Conservation (phyloP, 2,329 filamentous ascomycete genomes). For the Penicillium rolfsii region DNA sequence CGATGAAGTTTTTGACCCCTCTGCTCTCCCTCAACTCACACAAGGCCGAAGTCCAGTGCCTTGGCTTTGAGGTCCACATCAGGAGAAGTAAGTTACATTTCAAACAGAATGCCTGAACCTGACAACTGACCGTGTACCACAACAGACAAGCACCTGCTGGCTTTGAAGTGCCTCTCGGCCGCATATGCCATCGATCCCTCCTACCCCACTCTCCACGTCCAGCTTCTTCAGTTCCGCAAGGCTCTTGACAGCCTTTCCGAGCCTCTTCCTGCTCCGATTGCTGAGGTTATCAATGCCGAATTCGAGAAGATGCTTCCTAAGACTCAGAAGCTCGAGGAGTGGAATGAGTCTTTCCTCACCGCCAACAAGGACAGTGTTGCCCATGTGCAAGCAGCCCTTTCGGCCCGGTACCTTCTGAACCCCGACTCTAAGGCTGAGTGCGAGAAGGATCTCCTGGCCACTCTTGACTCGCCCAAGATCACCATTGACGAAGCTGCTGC, state of each 20-base stretch:
- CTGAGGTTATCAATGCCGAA: conserved; percentile 69
- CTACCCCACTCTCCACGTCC: conserved; percentile 74
- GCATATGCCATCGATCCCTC: conserved; percentile 69
- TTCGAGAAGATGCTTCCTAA: conserved; percentile 65
- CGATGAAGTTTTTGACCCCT: conserved; percentile 81
- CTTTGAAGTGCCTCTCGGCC: conserved; percentile 80
- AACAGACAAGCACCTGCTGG: conserved; percentile 82
- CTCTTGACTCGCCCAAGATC: conserved; percentile 56
- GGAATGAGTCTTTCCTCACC: conserved; percentile 68
- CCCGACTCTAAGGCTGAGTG: conserved; percentile 58
- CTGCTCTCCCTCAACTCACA: conserved; percentile 81
- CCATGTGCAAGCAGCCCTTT: conserved; percentile 67
- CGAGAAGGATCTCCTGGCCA: conserved; percentile 66
- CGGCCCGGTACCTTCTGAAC: conserved; percentile 62
- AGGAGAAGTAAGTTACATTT: conserved; percentile 69
- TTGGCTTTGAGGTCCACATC: conserved; percentile 88
- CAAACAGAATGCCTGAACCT: background rate
- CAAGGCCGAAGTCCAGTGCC: conserved; percentile 78
- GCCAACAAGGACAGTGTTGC: conserved; percentile 64
- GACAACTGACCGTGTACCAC: conserved; percentile 30
- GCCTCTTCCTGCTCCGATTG: conserved; percentile 66
- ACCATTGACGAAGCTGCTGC: conserved; percentile 61
- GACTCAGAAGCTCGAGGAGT: conserved; percentile 60
- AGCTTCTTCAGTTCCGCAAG: conserved; percentile 70
- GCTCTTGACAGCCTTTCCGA: conserved; percentile 60